Percentiles rank a stretch among this genome's conserved stretches.
These are phyloP conservation scores for Talaromyces sp. DNA, from an alignment of 2,329 filamentous ascomycete genomes.

Conservation along the genomic window DNA sequence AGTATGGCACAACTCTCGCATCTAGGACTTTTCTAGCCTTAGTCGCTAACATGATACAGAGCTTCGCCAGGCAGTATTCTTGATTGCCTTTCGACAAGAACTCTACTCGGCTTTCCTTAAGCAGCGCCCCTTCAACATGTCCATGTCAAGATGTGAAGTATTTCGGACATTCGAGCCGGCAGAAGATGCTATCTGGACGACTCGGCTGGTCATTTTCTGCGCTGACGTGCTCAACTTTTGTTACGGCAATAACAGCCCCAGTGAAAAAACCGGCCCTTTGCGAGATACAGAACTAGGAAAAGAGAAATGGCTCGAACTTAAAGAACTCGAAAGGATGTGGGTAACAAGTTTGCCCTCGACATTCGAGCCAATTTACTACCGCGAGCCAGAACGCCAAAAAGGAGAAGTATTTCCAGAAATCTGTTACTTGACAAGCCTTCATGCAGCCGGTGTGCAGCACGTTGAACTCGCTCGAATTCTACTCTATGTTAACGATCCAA, in stretches of 20 bases:
- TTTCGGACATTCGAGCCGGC: conserved; percentile 32
- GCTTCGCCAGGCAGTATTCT: conserved; percentile 43
- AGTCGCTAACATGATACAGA: neutral
- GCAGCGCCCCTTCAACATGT: conserved; percentile 34
- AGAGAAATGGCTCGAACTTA: neutral
- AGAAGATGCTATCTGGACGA: conserved; percentile 34
- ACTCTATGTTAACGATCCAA: conserved; percentile 54
- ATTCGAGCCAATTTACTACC: conserved; percentile 53
- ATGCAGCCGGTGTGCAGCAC: conserved; percentile 59
- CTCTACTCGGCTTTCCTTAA: conserved; percentile 44
- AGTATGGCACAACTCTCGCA: neutral
- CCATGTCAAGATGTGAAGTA: conserved; percentile 34
- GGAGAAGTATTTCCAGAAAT: conserved; percentile 53
- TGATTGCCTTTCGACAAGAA: conserved; percentile 48
- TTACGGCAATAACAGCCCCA: neutral
- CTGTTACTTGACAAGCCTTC: conserved; percentile 54
- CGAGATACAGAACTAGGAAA: neutral
- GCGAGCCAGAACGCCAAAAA: conserved; percentile 30
- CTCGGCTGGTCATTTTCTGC: conserved; percentile 58
- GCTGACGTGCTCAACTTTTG: conserved; percentile 34
- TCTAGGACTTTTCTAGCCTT: neutral
- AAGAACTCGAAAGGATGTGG: neutral
- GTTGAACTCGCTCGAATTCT: conserved; percentile 56
- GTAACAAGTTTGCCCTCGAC: conserved; percentile 23
- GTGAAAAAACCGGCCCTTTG: neutral